phyloP scores from a whole-genome alignment of 148 eudicot species.

The Amaranthus palmeri region DNA sequence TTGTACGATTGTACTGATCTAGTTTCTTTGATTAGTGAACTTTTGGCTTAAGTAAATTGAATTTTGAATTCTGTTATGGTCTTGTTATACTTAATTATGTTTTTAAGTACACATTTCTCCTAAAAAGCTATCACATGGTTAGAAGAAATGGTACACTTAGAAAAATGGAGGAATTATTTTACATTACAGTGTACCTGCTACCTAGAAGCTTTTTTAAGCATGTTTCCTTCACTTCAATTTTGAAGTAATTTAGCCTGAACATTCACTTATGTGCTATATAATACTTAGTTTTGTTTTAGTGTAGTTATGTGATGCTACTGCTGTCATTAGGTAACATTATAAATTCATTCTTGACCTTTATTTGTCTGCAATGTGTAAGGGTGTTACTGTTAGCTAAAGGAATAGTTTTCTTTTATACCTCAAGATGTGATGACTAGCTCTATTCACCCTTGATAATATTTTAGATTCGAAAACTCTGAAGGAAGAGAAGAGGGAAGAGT shows the following conservation, averaged over 20 bases:
- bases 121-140: too few species aligned
- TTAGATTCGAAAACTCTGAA: slow-evolving; percentile 95
- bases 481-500: slow-evolving; percentile 93
- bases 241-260: neutral
- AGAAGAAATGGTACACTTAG: too few species aligned
- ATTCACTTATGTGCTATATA: neutral
- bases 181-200: neutral
- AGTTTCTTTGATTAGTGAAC: neutral
- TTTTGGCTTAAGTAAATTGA: neutral
- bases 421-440: neutral
- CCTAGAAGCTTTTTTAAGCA: neutral
- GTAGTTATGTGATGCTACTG: neutral
- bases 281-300: neutral
- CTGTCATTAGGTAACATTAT: slow-evolving; percentile 2
- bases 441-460: slow-evolving; percentile 3
- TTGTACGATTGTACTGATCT: neutral
- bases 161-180: too few species aligned
- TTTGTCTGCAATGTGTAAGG: neutral
- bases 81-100: too few species aligned
- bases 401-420: neutral
- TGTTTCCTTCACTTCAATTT: neutral
- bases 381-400: neutral
- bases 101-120: too few species aligned
- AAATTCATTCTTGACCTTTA: neutral
- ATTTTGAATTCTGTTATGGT: neutral